A percentile compares a stretch with the other conserved stretches of the same genome.
Conservation (phyloP, 2,329 filamentous ascomycete species). For the Zalaria sp. region DNA sequence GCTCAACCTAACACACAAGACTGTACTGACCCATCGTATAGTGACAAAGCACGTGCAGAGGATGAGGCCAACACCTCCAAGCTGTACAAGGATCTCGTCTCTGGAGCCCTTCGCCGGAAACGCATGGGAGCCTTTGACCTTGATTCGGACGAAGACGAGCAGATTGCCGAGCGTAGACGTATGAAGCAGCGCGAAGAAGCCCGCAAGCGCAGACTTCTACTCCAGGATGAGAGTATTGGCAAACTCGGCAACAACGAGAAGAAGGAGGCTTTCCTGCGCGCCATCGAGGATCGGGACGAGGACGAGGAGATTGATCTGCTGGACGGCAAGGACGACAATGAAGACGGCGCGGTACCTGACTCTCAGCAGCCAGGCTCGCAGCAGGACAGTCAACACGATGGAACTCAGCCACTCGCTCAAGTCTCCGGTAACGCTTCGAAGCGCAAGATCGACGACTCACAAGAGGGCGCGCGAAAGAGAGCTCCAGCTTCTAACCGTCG, state of each 20-base stretch:
- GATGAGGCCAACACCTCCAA: conserved; percentile 85
- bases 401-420: conserved; percentile 1
- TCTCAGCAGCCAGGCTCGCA: conserved; percentile 19
- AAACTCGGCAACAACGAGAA: conserved; percentile 58
- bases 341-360: conserved; percentile 23
- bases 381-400: background rate
- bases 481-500: conserved; percentile 1
- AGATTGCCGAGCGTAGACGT: conserved; percentile 54
- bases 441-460: conserved; percentile 15
- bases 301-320: conserved; percentile 63
- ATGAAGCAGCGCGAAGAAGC: conserved; percentile 80
- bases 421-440: conserved; percentile 18
- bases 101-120: conserved; percentile 72
- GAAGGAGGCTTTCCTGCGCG: conserved; percentile 77
- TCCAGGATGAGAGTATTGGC: conserved; percentile 70
- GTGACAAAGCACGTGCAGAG: conserved; percentile 61
- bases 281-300: conserved; percentile 66
- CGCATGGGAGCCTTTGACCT: conserved; percentile 53
- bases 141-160: conserved; percentile 75
- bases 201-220: conserved; percentile 77
- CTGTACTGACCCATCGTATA: conserved; percentile 24
- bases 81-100: conserved; percentile 85
- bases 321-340: conserved; percentile 36
- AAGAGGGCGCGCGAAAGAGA: background rate
- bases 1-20: conserved; percentile 2